A percentile compares a stretch with the other conserved stretches of the same genome.
Conservation (phyloP, 257 asterid species). For the Lycium barbarum region DNA sequence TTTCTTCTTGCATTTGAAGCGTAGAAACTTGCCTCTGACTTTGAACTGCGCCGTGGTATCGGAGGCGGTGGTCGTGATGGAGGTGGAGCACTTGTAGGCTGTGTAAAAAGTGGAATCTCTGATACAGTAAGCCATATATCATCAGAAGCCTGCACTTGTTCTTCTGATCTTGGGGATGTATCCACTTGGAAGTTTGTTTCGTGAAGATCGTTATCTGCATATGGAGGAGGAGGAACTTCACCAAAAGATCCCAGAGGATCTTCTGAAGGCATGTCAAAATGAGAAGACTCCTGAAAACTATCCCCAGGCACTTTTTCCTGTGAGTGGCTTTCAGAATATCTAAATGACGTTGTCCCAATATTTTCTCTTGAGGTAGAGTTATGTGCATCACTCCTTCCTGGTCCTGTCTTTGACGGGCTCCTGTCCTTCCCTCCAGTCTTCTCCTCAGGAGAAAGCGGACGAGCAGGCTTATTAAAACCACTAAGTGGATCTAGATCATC, state of each 20-base stretch:
- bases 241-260: slow-evolving; percentile 60
- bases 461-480: slow-evolving; percentile 55
- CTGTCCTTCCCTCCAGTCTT: slow-evolving; percentile 57
- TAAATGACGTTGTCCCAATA: slow-evolving; percentile 53
- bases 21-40: slow-evolving; percentile 52
- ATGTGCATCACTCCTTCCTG: slow-evolving; percentile 43
- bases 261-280: slow-evolving; percentile 72
- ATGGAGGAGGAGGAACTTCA: slow-evolving; percentile 65
- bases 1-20: slow-evolving; percentile 64
- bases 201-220: slow-evolving; percentile 36
- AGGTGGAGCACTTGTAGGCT: slow-evolving; percentile 89
- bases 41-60: slow-evolving; percentile 66
- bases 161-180: slow-evolving; percentile 61
- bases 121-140: slow-evolving; percentile 89
- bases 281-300: slow-evolving; percentile 63
- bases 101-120: slow-evolving; percentile 92
- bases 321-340: slow-evolving; percentile 57
- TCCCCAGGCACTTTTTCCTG: slow-evolving; percentile 61
- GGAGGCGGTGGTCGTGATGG: slow-evolving; percentile 98
- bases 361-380: slow-evolving; percentile 58
- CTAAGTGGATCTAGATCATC: slow-evolving; percentile 83
- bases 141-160: slow-evolving; percentile 57
- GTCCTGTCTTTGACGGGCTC: slow-evolving; percentile 58
- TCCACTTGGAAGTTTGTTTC: slow-evolving; percentile 59
- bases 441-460: slow-evolving; percentile 65